These are phyloP conservation scores for Phascolomyces articulosus DNA, from an alignment of 371 early-diverging fungal genomes.

Conservation along the genomic window DNA sequence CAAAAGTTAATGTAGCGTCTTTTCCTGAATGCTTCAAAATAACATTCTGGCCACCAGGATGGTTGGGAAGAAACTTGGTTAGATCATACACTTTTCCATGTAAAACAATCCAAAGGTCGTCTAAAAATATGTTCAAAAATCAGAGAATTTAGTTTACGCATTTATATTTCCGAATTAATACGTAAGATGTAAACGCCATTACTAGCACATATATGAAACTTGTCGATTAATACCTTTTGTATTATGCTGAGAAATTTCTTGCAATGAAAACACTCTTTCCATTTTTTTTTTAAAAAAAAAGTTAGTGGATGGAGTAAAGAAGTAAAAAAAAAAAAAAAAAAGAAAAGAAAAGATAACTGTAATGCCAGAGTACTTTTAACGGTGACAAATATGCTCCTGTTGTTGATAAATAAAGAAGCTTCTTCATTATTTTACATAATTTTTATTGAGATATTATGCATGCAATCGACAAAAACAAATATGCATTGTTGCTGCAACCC, in stretches of 20 bases:
- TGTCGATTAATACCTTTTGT: conserved; percentile 31
- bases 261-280: no score
- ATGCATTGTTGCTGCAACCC: no score
- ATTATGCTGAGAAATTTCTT: conserved; percentile 76
- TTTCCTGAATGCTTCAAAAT: conserved; percentile 71
- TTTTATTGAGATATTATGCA: no score
- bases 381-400: no score
- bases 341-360: no score
- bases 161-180: not conserved
- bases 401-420: no score
- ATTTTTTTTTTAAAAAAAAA: no score
- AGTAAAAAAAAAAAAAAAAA: no score
- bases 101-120: conserved; percentile 86
- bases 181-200: not conserved
- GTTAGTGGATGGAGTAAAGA: not conserved
- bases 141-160: no score
- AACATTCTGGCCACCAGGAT: conserved; percentile 72
- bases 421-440: no score
- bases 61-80: conserved; percentile 73
- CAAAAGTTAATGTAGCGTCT: conserved; percentile 88
- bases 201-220: not conserved
- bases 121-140: conserved; percentile 13
- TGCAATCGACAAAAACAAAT: no score
- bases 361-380: no score
- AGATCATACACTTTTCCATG: conserved; percentile 85